A percentile compares a stretch with the other conserved stretches of the same genome.
phyloP scores from a whole-genome alignment of 805 yeast species.

The Myxozyma neglecta region DNA sequence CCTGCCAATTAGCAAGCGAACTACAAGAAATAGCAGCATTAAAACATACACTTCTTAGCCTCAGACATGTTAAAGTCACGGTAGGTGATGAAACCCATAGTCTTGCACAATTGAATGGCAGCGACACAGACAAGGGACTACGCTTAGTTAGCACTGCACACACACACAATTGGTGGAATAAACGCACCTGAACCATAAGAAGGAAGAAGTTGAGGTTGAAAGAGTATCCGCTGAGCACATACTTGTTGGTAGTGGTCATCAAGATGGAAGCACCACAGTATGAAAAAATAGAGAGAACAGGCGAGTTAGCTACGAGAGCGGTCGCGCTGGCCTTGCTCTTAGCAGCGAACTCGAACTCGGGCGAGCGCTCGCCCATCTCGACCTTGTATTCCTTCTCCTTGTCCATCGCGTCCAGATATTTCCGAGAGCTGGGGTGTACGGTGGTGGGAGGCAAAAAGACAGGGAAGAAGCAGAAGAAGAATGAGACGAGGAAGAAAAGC shows the following conservation, averaged over 20 bases:
- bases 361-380: conserved; percentile 22
- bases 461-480: not conserved
- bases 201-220: conserved; percentile 84
- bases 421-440: not conserved
- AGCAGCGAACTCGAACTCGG: conserved; percentile 21
- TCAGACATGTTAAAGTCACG: conserved; percentile 81
- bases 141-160: too few species aligned
- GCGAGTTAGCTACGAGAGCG: conserved; percentile 24
- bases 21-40: not conserved
- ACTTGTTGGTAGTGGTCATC: conserved; percentile 97
- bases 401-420: conserved; percentile 18
- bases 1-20: conserved; percentile 5
- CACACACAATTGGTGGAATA: not conserved
- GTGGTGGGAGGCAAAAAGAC: not conserved
- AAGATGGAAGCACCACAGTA: conserved; percentile 93
- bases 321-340: conserved; percentile 6
- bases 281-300: conserved; percentile 28
- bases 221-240: conserved; percentile 78
- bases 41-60: conserved; percentile 71
- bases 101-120: conserved; percentile 71
- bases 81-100: conserved; percentile 75
- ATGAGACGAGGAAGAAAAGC: not conserved
- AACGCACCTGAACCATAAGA: conserved; percentile 69
- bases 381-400: conserved; percentile 28
- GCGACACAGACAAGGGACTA: conserved; percentile 71